phyloP scores from a whole-genome alignment of 352 stramenopile genomes.

The Pythium sp. region DNA sequence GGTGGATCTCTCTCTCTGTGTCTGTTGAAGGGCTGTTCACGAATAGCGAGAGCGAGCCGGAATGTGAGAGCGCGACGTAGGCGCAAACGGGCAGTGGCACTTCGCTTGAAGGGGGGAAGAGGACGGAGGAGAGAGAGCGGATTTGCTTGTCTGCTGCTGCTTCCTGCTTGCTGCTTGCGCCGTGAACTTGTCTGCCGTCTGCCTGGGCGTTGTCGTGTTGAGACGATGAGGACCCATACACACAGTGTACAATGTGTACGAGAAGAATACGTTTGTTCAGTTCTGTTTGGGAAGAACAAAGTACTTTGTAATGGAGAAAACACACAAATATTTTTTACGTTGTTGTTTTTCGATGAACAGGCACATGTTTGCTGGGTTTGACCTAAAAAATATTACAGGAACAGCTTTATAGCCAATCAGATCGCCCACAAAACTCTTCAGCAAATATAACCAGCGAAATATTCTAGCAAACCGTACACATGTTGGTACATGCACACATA shows the following conservation, averaged over 20 bases:
- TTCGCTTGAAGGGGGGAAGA: background rate
- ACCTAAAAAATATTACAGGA: background rate
- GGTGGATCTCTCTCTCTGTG: background rate
- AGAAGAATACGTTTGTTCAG: no score
- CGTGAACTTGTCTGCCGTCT: background rate
- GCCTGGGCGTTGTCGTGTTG: background rate
- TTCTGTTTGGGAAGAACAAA: background rate
- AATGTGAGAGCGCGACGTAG: background rate
- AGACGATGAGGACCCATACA: no score
- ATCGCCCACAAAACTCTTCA: background rate
- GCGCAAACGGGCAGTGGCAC: background rate
- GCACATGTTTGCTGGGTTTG: background rate
- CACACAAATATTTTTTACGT: background rate
- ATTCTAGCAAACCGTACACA: background rate
- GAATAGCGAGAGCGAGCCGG: background rate
- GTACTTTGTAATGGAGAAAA: background rate
- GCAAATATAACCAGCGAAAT: background rate
- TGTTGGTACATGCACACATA: background rate
- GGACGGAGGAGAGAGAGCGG: constrained; percentile 1
- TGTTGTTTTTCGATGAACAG: background rate
- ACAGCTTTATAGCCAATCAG: background rate
- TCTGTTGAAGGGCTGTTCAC: background rate
- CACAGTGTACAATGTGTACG: no score
- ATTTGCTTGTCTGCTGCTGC: background rate
- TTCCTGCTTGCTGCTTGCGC: background rate